Percentiles rank a stretch among this genome's conserved stretches.
Evolutionary conservation across 1,139 yeast genomes (phyloP).

Genomic region (Magnusiomyces fungicola): DNA sequence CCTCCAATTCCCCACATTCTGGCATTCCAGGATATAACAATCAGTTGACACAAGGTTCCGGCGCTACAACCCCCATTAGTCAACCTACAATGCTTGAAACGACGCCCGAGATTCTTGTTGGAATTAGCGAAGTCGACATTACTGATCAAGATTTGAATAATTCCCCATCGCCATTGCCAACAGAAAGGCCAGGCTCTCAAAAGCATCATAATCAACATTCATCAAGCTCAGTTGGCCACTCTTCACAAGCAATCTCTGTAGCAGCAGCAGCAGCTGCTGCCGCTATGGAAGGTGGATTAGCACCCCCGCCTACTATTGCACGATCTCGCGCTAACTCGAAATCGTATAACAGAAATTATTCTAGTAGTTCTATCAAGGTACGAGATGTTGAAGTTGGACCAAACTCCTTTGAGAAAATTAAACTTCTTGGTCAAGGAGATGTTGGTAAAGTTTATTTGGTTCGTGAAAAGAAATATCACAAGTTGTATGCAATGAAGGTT

Average conservation of each 20-base stretch:
- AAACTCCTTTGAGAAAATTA: slow-evolving; percentile 78
- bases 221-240: not conserved
- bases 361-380: slow-evolving; percentile 59
- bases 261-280: not conserved
- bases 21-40: not conserved
- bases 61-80: slow-evolving; percentile 7
- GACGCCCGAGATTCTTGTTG: slow-evolving; percentile 1
- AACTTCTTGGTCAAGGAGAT: slow-evolving; percentile 90
- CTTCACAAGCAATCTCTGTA: not conserved
- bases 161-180: not conserved
- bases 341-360: slow-evolving; percentile 46
- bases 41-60: slow-evolving; percentile 8
- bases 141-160: slow-evolving; percentile 1
- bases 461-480: slow-evolving; percentile 65
- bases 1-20: not conserved
- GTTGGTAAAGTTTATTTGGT: slow-evolving; percentile 95
- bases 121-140: slow-evolving; percentile 8
- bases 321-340: slow-evolving; percentile 32
- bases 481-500: slow-evolving; percentile 88
- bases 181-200: not conserved
- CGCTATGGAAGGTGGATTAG: not conserved
- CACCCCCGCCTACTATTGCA: slow-evolving; percentile 10
- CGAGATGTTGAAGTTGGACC: slow-evolving; percentile 79
- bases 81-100: not conserved
- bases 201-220: not conserved